phyloP scores from a whole-genome alignment of 371 early-diverging fungal genomes.

The Apophysomyces variabilis region DNA sequence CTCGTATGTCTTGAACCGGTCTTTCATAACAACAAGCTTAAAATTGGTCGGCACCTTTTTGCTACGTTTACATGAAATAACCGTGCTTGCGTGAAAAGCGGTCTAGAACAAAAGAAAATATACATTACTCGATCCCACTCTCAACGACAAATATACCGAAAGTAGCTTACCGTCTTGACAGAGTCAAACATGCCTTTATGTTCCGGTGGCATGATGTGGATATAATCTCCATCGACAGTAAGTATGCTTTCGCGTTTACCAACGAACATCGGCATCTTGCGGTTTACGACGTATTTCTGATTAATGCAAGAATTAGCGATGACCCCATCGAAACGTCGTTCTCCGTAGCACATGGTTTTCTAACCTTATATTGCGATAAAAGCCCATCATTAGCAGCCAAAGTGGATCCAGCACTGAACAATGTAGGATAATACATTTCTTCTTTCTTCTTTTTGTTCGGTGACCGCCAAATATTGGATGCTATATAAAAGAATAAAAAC shows the following conservation, averaged over 20 bases:
- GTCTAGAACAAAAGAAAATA: constrained; percentile 5
- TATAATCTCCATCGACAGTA: constrained; percentile 93
- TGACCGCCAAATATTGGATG: constrained; percentile 52
- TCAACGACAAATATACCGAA: too few species aligned
- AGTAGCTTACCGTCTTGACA: constrained; percentile 71
- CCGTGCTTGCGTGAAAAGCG: constrained; percentile 76
- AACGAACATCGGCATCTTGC: constrained; percentile 83
- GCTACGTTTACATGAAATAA: constrained; percentile 79
- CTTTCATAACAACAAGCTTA: constrained; percentile 71
- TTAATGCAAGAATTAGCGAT: background rate
- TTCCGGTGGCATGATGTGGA: constrained; percentile 89
- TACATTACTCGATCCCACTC: too few species aligned
- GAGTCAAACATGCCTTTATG: constrained; percentile 81
- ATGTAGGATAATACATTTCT: constrained; percentile 43
- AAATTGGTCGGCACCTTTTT: constrained; percentile 78
- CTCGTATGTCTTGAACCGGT: constrained; percentile 77
- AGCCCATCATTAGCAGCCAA: constrained; percentile 39
- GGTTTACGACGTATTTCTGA: constrained; percentile 69
- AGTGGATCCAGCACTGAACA: constrained; percentile 22
- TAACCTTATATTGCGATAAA: constrained; percentile 51
- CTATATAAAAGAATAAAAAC: constrained; percentile 13
- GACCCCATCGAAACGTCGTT: too few species aligned
- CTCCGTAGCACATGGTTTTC: background rate
- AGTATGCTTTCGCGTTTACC: constrained; percentile 85
- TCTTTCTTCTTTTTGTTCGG: constrained; percentile 55